A percentile compares a stretch with the other conserved stretches of the same genome.
These are phyloP conservation scores for Magnusiomyces sp. DNA, from an alignment of 1,139 yeast genomes.

Conservation along the genomic window DNA sequence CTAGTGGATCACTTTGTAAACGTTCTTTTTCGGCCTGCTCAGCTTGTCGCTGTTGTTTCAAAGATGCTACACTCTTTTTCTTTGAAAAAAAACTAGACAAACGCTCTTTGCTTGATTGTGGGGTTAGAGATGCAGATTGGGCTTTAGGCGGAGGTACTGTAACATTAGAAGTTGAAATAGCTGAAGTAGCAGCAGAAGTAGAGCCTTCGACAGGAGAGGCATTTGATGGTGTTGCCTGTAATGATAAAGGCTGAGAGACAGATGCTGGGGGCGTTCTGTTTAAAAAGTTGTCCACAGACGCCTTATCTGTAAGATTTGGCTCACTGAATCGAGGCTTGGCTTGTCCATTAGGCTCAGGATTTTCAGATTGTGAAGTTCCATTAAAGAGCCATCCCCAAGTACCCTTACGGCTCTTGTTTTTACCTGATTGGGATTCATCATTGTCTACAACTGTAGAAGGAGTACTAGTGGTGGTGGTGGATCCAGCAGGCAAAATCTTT, in stretches of 20 bases:
- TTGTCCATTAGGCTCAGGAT: too few species aligned
- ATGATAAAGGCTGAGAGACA: not conserved
- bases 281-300: slow-evolving; percentile 11
- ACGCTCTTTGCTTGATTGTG: slow-evolving; percentile 8
- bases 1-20: not conserved
- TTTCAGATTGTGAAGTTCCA: slow-evolving; percentile 1
- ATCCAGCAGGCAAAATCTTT: not conserved
- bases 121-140: not conserved
- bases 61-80: slow-evolving; percentile 10
- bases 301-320: slow-evolving; percentile 5
- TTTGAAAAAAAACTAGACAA: slow-evolving; percentile 13
- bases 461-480: not conserved
- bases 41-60: slow-evolving; percentile 6
- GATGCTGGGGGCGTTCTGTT: slow-evolving; percentile 5
- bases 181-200: not conserved
- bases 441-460: slow-evolving; percentile 3
- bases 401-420: slow-evolving; percentile 16
- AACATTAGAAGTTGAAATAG: not conserved
- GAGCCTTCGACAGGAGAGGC: too few species aligned
- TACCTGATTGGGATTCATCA: slow-evolving; percentile 10
- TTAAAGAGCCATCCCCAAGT: slow-evolving; percentile 24
- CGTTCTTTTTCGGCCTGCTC: not conserved
- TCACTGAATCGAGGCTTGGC: too few species aligned
- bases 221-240: not conserved
- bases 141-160: not conserved